phyloP scores from a whole-genome alignment of 208 protist genomes.

The Willaertia magna region DNA sequence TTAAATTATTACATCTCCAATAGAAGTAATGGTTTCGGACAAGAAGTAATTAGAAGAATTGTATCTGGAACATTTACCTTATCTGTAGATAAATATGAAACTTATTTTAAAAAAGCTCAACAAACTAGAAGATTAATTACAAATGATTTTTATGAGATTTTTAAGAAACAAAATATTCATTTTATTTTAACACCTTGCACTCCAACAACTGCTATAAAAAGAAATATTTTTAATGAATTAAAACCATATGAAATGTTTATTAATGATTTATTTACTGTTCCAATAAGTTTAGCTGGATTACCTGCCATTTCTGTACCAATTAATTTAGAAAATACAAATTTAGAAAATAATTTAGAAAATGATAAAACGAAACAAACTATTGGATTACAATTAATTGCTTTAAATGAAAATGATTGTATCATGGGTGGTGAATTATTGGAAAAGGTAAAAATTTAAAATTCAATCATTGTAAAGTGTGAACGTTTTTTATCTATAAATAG shows the following conservation, averaged over 20 bases:
- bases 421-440: not conserved
- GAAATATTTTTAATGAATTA: not conserved
- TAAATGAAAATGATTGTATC: not conserved
- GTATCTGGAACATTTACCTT: not conserved
- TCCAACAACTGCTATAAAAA: not conserved
- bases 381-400: not conserved
- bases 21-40: not conserved
- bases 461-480: no score
- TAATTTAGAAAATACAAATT: not conserved
- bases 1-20: not conserved
- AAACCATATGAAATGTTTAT: not conserved
- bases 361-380: not conserved
- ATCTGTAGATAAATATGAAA: not conserved
- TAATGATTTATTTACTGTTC: conserved; percentile 1
- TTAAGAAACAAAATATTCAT: not conserved
- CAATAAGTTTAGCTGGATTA: not conserved
- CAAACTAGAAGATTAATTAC: not conserved
- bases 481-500: no score
- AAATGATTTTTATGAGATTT: not conserved
- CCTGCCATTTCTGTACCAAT: conserved; percentile 1
- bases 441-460: not conserved
- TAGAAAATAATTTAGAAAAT: no score
- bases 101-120: not conserved
- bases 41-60: conserved; percentile 2
- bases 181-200: not conserved